Percentiles rank a stretch among this genome's conserved stretches.
Evolutionary conservation across 1,284 basidiomycete genomes (phyloP).

Genomic region (Trametes pubescens): DNA sequence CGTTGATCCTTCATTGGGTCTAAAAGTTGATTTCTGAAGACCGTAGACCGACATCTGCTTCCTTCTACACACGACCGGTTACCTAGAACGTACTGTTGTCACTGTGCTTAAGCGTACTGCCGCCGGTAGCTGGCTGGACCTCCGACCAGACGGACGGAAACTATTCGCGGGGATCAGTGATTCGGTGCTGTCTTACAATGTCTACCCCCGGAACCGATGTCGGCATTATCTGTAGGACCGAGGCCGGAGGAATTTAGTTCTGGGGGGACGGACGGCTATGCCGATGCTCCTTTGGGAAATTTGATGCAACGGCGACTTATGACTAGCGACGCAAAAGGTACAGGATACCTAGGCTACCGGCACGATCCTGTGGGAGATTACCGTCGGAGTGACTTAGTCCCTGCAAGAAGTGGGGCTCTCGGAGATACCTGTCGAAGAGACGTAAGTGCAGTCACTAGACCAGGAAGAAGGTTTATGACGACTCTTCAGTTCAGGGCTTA

Average conservation of each 20-base stretch:
- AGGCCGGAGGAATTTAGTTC: not conserved
- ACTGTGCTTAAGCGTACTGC: not conserved
- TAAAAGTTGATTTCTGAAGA: not conserved
- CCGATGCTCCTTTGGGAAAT: not conserved
- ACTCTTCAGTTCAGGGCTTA: too few species aligned
- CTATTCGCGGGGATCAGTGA: too few species aligned
- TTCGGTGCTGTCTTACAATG: too few species aligned
- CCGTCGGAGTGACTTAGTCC: not conserved
- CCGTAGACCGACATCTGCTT: not conserved
- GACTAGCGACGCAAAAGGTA: not conserved
- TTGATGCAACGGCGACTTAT: not conserved
- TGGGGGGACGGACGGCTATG: not conserved
- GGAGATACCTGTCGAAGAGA: constrained; percentile 1
- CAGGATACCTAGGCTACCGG: not conserved
- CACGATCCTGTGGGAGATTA: not conserved
- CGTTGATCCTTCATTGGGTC: not conserved
- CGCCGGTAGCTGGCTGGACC: too few species aligned
- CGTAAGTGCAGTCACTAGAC: not conserved
- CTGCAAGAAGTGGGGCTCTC: not conserved
- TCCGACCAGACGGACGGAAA: too few species aligned
- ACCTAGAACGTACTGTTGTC: not conserved
- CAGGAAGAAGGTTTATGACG: not conserved
- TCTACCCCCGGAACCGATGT: not conserved
- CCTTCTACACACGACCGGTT: not conserved
- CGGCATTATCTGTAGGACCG: not conserved